Evolutionary conservation across 208 protist species (phyloP).

Genomic region (Acanthamoeba triangularis): DNA sequence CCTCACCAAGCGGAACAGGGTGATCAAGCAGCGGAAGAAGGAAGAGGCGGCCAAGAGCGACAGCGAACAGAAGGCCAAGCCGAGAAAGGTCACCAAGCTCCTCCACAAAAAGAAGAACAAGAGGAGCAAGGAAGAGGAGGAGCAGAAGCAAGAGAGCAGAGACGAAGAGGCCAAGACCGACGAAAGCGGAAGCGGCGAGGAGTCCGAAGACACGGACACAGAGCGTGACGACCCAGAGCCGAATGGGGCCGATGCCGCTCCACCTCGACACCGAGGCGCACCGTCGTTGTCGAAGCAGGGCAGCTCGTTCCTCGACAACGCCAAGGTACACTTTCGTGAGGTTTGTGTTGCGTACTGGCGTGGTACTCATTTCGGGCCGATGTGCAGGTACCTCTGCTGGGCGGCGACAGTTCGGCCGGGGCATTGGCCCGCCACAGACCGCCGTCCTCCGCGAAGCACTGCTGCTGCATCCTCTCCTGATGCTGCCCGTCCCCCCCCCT

Average conservation of each 20-base stretch:
- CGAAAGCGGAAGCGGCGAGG: neutral
- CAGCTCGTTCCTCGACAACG: slow-evolving; percentile 7
- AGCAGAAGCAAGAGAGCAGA: neutral
- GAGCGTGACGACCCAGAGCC: neutral
- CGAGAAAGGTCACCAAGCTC: neutral
- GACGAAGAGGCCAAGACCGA: neutral
- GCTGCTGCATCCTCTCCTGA: slow-evolving; percentile 7
- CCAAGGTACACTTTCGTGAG: neutral
- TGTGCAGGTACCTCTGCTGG: neutral
- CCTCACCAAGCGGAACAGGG: slow-evolving; percentile 40
- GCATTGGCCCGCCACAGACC: neutral
- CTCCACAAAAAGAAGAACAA: slow-evolving; percentile 26
- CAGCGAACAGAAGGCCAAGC: neutral
- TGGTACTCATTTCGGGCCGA: no score
- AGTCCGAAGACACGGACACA: neutral
- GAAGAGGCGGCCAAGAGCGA: neutral
- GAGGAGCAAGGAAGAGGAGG: neutral
- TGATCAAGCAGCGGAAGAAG: slow-evolving; percentile 54
- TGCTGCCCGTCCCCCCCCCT: no score
- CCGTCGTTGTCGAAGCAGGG: neutral
- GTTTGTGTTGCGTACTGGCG: no score
- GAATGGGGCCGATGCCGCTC: neutral
- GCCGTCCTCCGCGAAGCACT: neutral
- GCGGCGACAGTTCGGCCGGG: neutral
- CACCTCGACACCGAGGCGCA: neutral